These are phyloP conservation scores for Entomortierella parvispora DNA, from an alignment of 192 early-diverging fungal genomes.

Conservation along the genomic window DNA sequence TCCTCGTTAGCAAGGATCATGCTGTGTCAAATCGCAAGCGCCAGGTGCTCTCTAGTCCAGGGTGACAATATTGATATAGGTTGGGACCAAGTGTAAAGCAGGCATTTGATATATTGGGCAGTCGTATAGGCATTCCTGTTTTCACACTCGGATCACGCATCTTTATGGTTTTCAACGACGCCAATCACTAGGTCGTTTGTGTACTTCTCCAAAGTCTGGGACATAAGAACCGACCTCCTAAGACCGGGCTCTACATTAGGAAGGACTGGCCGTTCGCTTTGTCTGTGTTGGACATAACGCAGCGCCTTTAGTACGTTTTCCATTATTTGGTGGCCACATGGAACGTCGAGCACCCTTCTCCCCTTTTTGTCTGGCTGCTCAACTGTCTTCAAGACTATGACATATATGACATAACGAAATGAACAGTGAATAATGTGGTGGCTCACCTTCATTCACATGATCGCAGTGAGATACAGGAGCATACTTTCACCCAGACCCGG, in stretches of 20 bases:
- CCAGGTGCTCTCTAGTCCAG: slow-evolving; percentile 10
- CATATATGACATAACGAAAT: not conserved
- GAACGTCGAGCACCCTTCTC: not conserved
- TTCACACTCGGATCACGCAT: not conserved
- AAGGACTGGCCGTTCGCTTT: not conserved
- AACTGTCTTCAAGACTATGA: not conserved
- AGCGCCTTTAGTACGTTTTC: slow-evolving; percentile 1
- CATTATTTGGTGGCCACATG: not conserved
- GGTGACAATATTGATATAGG: not conserved
- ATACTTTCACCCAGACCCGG: too few relatives aligned
- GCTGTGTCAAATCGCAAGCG: slow-evolving; percentile 13
- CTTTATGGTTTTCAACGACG: not conserved
- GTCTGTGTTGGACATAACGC: not conserved
- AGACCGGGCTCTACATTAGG: not conserved
- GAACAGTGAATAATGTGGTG: too few relatives aligned
- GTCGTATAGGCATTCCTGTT: slow-evolving; percentile 3
- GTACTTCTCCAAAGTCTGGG: not conserved
- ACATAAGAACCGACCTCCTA: not conserved
- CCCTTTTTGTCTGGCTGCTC: not conserved
- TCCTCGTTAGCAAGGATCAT: slow-evolving; percentile 21
- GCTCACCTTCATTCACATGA: not conserved
- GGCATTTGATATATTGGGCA: not conserved
- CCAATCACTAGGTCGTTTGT: not conserved
- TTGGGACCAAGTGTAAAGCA: slow-evolving; percentile 15
- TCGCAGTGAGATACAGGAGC: too few relatives aligned